These are phyloP conservation scores for Tylopilus sp. DNA, from an alignment of 1,284 basidiomycete species.

Conservation along the genomic window DNA sequence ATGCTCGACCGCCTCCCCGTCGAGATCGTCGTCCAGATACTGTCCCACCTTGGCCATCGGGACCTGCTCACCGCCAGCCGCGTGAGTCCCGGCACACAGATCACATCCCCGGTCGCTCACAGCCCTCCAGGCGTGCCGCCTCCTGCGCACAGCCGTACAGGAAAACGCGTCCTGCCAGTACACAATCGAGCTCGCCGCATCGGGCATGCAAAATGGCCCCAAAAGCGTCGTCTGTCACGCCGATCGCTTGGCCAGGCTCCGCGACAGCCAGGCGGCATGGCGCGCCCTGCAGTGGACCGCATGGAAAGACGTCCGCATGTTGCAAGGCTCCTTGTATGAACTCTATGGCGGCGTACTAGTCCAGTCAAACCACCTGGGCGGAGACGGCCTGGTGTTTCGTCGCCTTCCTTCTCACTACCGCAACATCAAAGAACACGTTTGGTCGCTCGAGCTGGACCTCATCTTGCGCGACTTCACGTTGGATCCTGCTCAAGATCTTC, in stretches of 20 bases:
- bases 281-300: constrained; percentile 41
- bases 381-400: constrained; percentile 42
- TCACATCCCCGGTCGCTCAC: no score
- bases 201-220: constrained; percentile 50
- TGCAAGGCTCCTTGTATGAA: constrained; percentile 49
- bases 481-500: constrained; percentile 61
- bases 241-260: constrained; percentile 45
- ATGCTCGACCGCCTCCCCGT: constrained; percentile 30
- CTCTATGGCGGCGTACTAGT: constrained; percentile 61
- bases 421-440: constrained; percentile 46
- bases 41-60: constrained; percentile 36
- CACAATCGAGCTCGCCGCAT: constrained; percentile 50
- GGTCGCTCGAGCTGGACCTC: constrained; percentile 46
- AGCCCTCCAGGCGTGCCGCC: constrained; percentile 46
- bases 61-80: constrained; percentile 40
- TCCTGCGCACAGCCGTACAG: constrained; percentile 41
- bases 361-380: constrained; percentile 37
- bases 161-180: constrained; percentile 46
- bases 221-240: constrained; percentile 28
- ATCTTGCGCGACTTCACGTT: constrained; percentile 57
- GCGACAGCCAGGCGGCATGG: constrained; percentile 50
- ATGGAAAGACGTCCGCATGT: constrained; percentile 41
- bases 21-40: constrained; percentile 38
- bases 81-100: constrained; percentile 19
- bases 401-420: constrained; percentile 52